Conservation (phyloP, 768 basidiomycete genomes). For the Boletus sp. region DNA sequence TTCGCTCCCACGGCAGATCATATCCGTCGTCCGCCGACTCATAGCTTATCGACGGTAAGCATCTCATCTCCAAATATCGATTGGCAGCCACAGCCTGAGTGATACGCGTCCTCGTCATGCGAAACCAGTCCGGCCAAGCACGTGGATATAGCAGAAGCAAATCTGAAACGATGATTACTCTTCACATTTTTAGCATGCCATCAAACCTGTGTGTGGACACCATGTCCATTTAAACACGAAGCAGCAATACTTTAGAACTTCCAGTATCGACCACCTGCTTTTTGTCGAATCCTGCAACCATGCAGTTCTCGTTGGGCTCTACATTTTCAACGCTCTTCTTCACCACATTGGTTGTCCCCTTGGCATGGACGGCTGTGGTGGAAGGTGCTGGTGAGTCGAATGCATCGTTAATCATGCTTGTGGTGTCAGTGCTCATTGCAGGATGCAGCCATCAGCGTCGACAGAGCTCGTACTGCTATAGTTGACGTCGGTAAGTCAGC, state of each 20-base stretch:
- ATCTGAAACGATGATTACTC: neutral
- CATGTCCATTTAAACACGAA: neutral
- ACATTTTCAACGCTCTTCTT: neutral
- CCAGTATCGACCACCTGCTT: neutral
- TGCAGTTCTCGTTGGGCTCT: conserved; percentile 2
- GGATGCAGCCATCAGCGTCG: neutral
- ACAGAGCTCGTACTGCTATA: neutral
- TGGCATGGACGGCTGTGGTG: conserved; percentile 3
- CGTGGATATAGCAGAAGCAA: neutral
- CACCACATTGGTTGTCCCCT: neutral
- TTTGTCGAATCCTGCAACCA: neutral
- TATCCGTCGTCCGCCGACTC: no score
- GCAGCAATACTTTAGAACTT: neutral
- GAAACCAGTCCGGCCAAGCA: neutral
- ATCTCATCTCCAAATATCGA: no score
- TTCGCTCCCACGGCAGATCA: neutral
- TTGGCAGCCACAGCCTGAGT: no score
- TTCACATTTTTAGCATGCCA: neutral
- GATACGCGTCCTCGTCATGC: neutral
- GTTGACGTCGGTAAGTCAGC: neutral
- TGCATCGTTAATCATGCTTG: neutral
- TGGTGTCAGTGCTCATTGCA: neutral
- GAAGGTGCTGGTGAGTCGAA: conserved; percentile 13
- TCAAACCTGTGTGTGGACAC: neutral
- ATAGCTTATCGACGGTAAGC: no score